Base-by-base conservation (phyloP, 768 basidiomycete genomes). In the Mycena kentingensis region DNA sequence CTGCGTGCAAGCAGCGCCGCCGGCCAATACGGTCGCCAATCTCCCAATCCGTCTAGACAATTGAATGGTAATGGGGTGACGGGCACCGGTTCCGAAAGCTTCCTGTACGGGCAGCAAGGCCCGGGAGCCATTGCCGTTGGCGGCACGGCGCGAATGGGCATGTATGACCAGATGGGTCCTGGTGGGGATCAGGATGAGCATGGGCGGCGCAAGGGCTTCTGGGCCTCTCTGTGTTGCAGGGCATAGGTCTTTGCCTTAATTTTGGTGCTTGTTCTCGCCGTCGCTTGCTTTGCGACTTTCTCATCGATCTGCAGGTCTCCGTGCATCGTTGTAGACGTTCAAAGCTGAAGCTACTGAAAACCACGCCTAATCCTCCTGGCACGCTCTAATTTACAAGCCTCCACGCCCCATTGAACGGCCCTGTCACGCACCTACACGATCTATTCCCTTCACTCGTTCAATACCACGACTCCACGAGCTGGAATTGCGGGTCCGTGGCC, bases 181-280 rank as follows among this genome's bases (percentile, higher is more conserved):
- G 77, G 72, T 12, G 80, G 81, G 43, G 81, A 84, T 55, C 76
- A 81, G 55, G 82, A 82, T 53, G 85, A 87, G 53, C 81, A 81
- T 54, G 83, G 80, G 51, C 77, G 80, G 65, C 77, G 78, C 68
- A 80, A 74, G 54, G 82, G 86, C 19, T 75, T 90, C 65, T 85
- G 80, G 72, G 73, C 74, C 55, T 72, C 82, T 36, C 69, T 90
- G 51, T 91, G 88, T 69, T 91, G 88, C 67, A 79, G 82, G 61
- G 82, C 77, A 73, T 88, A 66, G 56, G 55, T 43, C 42, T 43
- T 28, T 38, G 34, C 27, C 22, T 46, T 52, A 25, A 38, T 41
- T 38, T 31, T 36, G 43, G 53, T 58, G 34, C 39, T 56, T 32
- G 21, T 32, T 46, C 41, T 52, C 49, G 38, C 35, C 34, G n/a